Percentiles rank a stretch among this genome's conserved stretches.
phyloP scores from a whole-genome alignment of 331 rosid genomes.

The Malus hybrid region DNA sequence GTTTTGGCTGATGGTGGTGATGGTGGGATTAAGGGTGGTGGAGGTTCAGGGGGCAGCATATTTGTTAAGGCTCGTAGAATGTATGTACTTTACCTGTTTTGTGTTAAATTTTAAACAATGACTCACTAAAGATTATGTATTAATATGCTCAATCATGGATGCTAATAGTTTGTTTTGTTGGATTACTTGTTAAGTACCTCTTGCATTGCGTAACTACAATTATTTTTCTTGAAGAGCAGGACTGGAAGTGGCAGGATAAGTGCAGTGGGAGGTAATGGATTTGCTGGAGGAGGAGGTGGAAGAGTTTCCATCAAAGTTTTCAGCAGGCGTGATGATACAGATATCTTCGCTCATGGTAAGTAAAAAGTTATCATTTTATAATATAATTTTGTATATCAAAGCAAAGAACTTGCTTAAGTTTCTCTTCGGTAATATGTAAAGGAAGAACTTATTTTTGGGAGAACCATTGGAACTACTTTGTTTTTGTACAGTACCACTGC shows the following conservation, averaged over 20 bases:
- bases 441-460: not conserved
- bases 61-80: conserved; percentile 56
- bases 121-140: conserved; percentile 10
- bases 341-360: conserved; percentile 74
- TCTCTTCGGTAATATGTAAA: not conserved
- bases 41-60: conserved; percentile 98
- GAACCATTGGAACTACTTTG: not conserved
- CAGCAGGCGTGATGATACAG: conserved; percentile 77
- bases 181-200: not conserved
- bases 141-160: not conserved
- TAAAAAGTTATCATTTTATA: not conserved
- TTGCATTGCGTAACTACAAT: conserved; percentile 3
- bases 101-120: not conserved
- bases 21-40: conserved; percentile 88
- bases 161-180: not conserved
- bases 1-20: conserved; percentile 81
- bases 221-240: conserved; percentile 53
- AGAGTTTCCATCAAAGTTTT: conserved; percentile 86
- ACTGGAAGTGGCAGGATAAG: conserved; percentile 80
- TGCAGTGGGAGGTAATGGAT: conserved; percentile 83
- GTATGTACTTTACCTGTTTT: conserved; percentile 36
- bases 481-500: not conserved
- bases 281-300: conserved; percentile 96
- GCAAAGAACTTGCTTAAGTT: not conserved
- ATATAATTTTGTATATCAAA: not conserved